Conservation (phyloP, 2,329 filamentous ascomycete species). For the Sporothrix protearum region DNA sequence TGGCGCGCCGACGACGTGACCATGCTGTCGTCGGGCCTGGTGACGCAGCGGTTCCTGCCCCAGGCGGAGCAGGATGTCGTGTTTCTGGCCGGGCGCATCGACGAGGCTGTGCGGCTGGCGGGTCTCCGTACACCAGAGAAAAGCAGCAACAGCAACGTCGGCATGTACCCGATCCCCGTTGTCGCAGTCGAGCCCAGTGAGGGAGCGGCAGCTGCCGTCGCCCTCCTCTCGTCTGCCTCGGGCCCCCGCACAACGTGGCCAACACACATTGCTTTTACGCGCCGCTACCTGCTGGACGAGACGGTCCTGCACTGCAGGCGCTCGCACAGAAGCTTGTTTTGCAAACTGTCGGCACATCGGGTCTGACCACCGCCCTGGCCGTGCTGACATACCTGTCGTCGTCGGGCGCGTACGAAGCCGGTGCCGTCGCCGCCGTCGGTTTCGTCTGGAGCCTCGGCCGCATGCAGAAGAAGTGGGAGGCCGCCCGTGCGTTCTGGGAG, state of each 20-base stretch:
- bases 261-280: conserved; percentile 66
- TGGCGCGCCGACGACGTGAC: conserved; percentile 91
- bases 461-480: conserved; percentile 62
- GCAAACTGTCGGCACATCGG: conserved; percentile 70
- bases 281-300: conserved; percentile 62
- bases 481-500: conserved; percentile 59
- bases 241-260: conserved; percentile 56
- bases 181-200: conserved; percentile 12
- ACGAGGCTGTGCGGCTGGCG: conserved; percentile 30
- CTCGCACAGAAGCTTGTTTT: conserved; percentile 71
- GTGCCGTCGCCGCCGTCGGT: conserved; percentile 59
- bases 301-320: conserved; percentile 69
- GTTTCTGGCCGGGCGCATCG: conserved; percentile 67
- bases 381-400: conserved; percentile 56
- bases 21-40: conserved; percentile 75
- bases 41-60: conserved; percentile 72
- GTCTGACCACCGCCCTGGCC: conserved; percentile 54
- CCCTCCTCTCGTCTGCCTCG: background rate
- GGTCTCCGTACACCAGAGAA: conserved; percentile 18
- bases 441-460: conserved; percentile 56
- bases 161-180: conserved; percentile 31
- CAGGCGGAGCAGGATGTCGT: conserved; percentile 77
- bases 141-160: conserved; percentile 16
- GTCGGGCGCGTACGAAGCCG: conserved; percentile 57
- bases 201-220: background rate